phyloP scores from a whole-genome alignment of 2,329 filamentous ascomycete genomes.

The Colletotrichum chrysophilum region DNA sequence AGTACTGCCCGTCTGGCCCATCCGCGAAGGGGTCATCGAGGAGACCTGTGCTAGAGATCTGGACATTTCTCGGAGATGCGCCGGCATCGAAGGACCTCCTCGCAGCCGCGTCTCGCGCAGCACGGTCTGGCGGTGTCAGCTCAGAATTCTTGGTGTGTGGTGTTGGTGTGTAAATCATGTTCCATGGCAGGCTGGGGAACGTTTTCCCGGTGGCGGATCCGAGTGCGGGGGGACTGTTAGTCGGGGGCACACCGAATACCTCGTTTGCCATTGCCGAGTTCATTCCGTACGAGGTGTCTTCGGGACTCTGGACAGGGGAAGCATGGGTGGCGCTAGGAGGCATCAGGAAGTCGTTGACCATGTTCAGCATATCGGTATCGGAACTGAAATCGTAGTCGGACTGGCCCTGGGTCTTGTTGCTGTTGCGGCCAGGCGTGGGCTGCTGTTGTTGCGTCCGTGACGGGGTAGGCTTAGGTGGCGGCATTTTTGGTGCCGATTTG shows the following conservation, averaged over 20 bases:
- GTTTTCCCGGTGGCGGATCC: conserved; percentile 38
- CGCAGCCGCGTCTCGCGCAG: conserved; percentile 10
- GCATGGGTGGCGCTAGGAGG: conserved; percentile 47
- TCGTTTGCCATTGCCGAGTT: conserved; percentile 56
- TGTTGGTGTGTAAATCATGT: conserved; percentile 43
- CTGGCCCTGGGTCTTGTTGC: background rate
- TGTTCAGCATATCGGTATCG: conserved; percentile 46
- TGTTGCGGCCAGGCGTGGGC: conserved; percentile 1
- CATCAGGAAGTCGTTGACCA: conserved; percentile 54
- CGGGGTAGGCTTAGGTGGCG: background rate
- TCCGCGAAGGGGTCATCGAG: conserved; percentile 35
- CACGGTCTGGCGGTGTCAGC: conserved; percentile 15
- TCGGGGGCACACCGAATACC: conserved; percentile 47
- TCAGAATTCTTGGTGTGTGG: conserved; percentile 15
- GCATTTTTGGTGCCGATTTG: background rate
- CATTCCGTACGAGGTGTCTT: conserved; percentile 61
- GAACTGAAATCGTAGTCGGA: conserved; percentile 26
- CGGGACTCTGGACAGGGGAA: conserved; percentile 33
- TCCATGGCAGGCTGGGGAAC: conserved; percentile 55
- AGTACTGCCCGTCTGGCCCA: background rate
- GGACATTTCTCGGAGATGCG: background rate
- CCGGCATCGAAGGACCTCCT: conserved; percentile 12
- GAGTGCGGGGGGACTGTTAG: conserved; percentile 34
- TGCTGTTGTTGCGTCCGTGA: background rate
- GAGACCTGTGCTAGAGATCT: background rate